phyloP scores from a whole-genome alignment of 495 filamentous ascomycete genomes.

The Penicillium canariense region DNA sequence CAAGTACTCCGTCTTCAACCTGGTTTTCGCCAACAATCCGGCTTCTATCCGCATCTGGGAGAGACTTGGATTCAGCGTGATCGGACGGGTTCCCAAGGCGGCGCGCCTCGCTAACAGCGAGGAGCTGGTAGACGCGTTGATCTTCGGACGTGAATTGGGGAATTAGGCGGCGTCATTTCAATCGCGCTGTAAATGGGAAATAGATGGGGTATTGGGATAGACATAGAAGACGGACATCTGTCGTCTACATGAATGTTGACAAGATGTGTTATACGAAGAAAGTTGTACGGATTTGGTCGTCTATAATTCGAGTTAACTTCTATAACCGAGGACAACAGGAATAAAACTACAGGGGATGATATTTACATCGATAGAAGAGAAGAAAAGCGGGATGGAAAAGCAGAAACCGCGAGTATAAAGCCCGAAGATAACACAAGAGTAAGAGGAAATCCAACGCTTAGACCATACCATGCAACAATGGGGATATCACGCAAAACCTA shows the following conservation, averaged over 20 bases:
- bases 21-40: slow-evolving; percentile 96
- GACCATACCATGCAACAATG: slow-evolving; percentile 31
- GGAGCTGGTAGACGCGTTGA: slow-evolving; percentile 47
- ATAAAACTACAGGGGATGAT: slow-evolving; percentile 22
- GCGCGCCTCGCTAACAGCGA: slow-evolving; percentile 43
- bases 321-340: neutral
- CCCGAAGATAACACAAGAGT: slow-evolving; percentile 7
- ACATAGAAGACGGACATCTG: neutral
- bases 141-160: slow-evolving; percentile 41
- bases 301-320: slow-evolving; percentile 1
- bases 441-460: slow-evolving; percentile 27
- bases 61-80: slow-evolving; percentile 87
- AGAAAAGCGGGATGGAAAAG: slow-evolving; percentile 7
- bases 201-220: neutral
- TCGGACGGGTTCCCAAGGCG: slow-evolving; percentile 69
- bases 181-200: neutral
- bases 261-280: neutral
- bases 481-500: slow-evolving; percentile 34
- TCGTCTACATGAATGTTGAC: neutral
- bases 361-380: slow-evolving; percentile 21
- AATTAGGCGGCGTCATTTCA: slow-evolving; percentile 1
- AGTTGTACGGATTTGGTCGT: neutral
- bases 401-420: slow-evolving; percentile 2
- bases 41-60: slow-evolving; percentile 96
- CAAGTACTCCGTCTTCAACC: slow-evolving; percentile 96